Percentiles rank a stretch among this genome's conserved stretches.
Evolutionary conservation across 768 basidiomycete species (phyloP).

Genomic region (Agrocybe praecox): DNA sequence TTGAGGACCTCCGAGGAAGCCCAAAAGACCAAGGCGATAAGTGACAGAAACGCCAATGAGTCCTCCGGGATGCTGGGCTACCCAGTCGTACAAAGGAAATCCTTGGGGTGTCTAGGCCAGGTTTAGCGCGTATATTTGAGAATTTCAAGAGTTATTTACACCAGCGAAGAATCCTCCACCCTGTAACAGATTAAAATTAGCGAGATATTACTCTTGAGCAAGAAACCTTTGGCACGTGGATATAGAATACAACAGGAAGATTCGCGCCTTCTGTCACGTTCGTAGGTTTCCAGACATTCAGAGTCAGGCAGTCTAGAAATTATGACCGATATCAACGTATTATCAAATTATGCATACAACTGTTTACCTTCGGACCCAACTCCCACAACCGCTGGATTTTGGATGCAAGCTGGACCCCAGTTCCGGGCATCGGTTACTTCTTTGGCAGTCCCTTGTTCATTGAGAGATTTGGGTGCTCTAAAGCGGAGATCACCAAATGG

Average conservation of each 20-base stretch:
- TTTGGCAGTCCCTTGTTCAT: conserved; percentile 27
- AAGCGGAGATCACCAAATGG: conserved; percentile 51
- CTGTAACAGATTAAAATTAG: conserved; percentile 17
- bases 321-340: conserved; percentile 17
- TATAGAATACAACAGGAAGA: conserved; percentile 36
- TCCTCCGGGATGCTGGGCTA: conserved; percentile 36
- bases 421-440: conserved; percentile 41
- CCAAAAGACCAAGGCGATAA: conserved; percentile 43
- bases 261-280: conserved; percentile 24
- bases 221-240: conserved; percentile 28
- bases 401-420: conserved; percentile 48
- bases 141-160: conserved; percentile 16
- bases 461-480: conserved; percentile 40
- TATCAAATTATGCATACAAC: too few species aligned
- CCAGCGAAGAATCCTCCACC: conserved; percentile 43
- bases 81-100: conserved; percentile 51
- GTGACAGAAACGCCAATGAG: conserved; percentile 39
- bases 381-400: conserved; percentile 46
- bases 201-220: neutral
- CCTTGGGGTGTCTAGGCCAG: conserved; percentile 39
- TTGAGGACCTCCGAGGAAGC: conserved; percentile 39
- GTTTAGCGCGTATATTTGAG: neutral
- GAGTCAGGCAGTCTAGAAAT: conserved; percentile 54
- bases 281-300: conserved; percentile 57
- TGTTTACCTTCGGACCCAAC: conserved; percentile 47